Conservation (phyloP, 805 yeast species). For the Blastobotrys muscicola region DNA sequence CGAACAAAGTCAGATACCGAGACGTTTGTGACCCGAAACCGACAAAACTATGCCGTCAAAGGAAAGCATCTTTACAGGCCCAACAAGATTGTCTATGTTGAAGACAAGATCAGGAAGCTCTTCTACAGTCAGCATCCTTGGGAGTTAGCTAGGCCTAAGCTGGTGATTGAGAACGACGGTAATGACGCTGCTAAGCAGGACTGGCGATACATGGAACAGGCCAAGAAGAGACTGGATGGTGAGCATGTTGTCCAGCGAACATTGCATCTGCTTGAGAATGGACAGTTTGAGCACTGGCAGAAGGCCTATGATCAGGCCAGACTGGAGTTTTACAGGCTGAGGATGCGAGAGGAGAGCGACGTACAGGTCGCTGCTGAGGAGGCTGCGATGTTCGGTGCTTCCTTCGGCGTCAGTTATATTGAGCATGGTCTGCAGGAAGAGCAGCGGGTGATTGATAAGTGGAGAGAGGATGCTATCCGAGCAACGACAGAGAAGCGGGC, state of each 20-base stretch:
- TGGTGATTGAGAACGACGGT: conserved; percentile 66
- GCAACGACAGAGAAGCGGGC: conserved; percentile 44
- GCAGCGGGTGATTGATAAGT: conserved; percentile 56
- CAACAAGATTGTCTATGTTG: conserved; percentile 47
- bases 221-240: conserved; percentile 71
- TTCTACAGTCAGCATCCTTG: conserved; percentile 95
- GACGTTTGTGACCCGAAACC: conserved; percentile 39
- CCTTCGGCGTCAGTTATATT: conserved; percentile 50
- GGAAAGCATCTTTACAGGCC: conserved; percentile 38
- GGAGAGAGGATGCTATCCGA: conserved; percentile 64
- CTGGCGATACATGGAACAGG: conserved; percentile 74
- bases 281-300: conserved; percentile 22
- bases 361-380: conserved; percentile 70
- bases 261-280: conserved; percentile 37
- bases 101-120: conserved; percentile 72
- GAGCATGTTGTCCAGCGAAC: conserved; percentile 80
- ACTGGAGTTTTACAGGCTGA: conserved; percentile 75
- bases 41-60: conserved; percentile 28
- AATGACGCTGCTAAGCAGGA: conserved; percentile 45
- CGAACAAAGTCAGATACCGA: conserved; percentile 17
- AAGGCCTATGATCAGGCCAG: conserved; percentile 82
- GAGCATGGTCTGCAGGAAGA: conserved; percentile 65
- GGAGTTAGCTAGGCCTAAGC: conserved; percentile 90
- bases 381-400: conserved; percentile 74
- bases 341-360: conserved; percentile 77